Conservation (phyloP, 2,329 filamentous ascomycete species). For the Pseudopithomyces chartarum region DNA sequence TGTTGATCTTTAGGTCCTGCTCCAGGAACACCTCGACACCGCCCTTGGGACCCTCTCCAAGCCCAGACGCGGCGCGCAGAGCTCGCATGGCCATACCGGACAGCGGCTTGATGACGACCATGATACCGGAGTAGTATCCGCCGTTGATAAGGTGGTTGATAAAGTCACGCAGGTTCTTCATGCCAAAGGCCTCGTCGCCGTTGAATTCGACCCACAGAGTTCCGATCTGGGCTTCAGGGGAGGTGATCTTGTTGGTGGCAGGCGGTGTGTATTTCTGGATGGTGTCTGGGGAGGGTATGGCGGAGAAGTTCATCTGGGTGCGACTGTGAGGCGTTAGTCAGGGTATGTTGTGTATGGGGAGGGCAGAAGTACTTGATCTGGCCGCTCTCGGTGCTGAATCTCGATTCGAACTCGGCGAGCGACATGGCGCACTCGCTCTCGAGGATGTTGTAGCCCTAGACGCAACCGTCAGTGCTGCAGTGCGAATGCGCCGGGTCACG, state of each 20-base stretch:
- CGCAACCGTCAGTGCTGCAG: constrained; percentile 20
- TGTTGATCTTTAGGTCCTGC: constrained; percentile 95
- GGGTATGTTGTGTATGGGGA: constrained; percentile 5
- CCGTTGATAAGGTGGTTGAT: constrained; percentile 79
- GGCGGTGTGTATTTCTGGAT: constrained; percentile 79
- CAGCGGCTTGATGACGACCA: constrained; percentile 81
- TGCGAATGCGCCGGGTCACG: constrained; percentile 18
- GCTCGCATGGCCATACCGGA: constrained; percentile 71
- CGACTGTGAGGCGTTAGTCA: constrained; percentile 62
- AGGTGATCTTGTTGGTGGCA: constrained; percentile 69
- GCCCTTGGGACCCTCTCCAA: constrained; percentile 67
- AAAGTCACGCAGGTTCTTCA: constrained; percentile 90
- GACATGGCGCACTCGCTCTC: constrained; percentile 88
- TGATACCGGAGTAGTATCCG: constrained; percentile 87
- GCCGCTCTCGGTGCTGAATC: constrained; percentile 75
- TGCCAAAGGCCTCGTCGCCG: constrained; percentile 77
- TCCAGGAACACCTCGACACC: constrained; percentile 95
- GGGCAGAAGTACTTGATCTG: constrained; percentile 69
- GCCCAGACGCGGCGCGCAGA: constrained; percentile 33
- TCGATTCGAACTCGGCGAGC: constrained; percentile 76
- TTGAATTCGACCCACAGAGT: constrained; percentile 95
- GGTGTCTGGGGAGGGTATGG: constrained; percentile 83
- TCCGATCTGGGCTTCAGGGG: constrained; percentile 76
- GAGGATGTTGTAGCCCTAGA: constrained; percentile 87
- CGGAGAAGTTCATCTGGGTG: constrained; percentile 83